These are phyloP conservation scores for Aleurites moluccanus DNA, from an alignment of 441 rosid genomes.

Conservation along the genomic window DNA sequence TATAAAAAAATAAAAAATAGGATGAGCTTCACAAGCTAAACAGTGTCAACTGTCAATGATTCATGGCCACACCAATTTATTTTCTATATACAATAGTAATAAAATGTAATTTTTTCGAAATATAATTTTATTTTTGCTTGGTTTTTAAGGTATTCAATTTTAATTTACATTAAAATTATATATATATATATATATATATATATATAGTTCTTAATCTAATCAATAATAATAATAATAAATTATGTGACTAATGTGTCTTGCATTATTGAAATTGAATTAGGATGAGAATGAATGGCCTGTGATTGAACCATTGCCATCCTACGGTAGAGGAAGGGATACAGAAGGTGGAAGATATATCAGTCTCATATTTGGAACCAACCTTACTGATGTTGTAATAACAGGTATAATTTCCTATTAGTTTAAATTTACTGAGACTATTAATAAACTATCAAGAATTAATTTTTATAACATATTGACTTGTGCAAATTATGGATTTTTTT, in stretches of 20 bases:
- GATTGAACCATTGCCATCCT: slow-evolving; percentile 56
- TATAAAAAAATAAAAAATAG: background rate
- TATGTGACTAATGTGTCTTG: slow-evolving; percentile 6
- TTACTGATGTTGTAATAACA: slow-evolving; percentile 69
- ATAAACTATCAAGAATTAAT: background rate
- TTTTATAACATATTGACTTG: background rate
- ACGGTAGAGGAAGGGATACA: slow-evolving; percentile 71
- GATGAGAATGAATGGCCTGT: slow-evolving; percentile 65
- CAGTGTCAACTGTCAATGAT: slow-evolving; percentile 10
- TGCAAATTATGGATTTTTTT: slow-evolving; percentile 12
- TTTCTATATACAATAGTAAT: background rate
- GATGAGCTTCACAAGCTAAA: background rate
- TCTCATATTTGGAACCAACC: slow-evolving; percentile 72
- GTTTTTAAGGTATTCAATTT: no score
- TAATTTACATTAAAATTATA: no score
- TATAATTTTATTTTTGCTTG: no score
- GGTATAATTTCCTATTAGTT: slow-evolving; percentile 33
- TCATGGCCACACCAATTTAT: background rate
- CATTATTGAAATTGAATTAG: slow-evolving; percentile 32
- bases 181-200: no score
- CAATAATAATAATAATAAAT: background rate
- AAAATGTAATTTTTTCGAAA: no score
- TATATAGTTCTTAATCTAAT: no score
- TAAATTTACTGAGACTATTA: background rate
- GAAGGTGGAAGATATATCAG: slow-evolving; percentile 56